Conservation (phyloP, 2,329 filamentous ascomycete species). For the Neocatenulostroma microsporum region DNA sequence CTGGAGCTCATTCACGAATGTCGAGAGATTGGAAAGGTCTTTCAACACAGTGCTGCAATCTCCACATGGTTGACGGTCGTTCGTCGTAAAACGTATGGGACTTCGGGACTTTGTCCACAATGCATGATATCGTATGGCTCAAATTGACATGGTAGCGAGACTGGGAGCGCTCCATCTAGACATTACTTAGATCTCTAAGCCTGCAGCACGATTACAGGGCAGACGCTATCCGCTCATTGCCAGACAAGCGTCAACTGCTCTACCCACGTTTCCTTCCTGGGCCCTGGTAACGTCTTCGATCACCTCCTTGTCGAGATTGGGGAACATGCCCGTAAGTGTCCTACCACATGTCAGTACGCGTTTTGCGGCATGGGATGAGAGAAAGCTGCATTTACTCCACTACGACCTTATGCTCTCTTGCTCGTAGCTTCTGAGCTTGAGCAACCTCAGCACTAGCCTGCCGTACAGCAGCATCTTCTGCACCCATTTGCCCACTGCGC, state of each 20-base stretch:
- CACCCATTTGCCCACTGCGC: conserved; percentile 57
- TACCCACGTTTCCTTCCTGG: conserved; percentile 66
- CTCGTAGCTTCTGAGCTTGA: conserved; percentile 73
- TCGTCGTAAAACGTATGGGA: too few species aligned
- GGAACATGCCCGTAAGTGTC: conserved; percentile 93
- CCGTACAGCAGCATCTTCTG: conserved; percentile 79
- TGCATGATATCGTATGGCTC: too few species aligned
- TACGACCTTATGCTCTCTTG: conserved; percentile 78
- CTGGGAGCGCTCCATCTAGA: too few species aligned
- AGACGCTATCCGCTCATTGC: conserved; percentile 29
- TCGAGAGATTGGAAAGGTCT: too few species aligned
- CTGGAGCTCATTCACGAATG: too few species aligned
- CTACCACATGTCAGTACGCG: conserved; percentile 22
- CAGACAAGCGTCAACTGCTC: conserved; percentile 43
- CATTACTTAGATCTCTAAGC: background rate
- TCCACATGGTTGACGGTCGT: too few species aligned
- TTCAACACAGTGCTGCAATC: too few species aligned
- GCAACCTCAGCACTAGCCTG: conserved; percentile 87
- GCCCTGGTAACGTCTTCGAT: conserved; percentile 95
- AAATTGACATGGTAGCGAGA: too few species aligned
- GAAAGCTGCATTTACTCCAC: conserved; percentile 53
- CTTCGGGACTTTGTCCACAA: too few species aligned
- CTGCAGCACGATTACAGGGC: background rate
- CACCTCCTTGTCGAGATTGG: conserved; percentile 83
- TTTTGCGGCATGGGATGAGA: background rate